Evolutionary conservation across 208 protist species (phyloP).

Genomic region (Trypanosoma lewisi): DNA sequence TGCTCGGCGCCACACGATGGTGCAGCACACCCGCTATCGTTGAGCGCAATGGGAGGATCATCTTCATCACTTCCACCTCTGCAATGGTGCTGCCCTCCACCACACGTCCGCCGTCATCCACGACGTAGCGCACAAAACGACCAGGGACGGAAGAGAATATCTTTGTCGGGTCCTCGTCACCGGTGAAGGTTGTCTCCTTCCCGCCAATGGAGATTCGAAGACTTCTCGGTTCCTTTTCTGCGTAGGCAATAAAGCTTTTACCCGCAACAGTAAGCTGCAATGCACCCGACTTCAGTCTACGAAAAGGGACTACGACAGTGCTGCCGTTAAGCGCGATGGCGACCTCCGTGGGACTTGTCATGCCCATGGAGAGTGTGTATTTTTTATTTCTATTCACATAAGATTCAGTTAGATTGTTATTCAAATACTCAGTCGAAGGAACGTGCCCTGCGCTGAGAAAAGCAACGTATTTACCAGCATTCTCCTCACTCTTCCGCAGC

Average conservation of each 20-base stretch:
- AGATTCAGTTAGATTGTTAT: conserved; percentile 60
- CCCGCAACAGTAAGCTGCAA: conserved; percentile 73
- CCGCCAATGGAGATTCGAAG: conserved; percentile 91
- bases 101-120: conserved; percentile 91
- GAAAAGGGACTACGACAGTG: conserved; percentile 66
- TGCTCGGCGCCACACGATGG: conserved; percentile 77
- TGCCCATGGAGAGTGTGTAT: conserved; percentile 69
- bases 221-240: conserved; percentile 89
- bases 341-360: conserved; percentile 50
- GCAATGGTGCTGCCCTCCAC: conserved; percentile 86
- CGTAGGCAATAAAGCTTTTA: conserved; percentile 89
- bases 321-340: conserved; percentile 77
- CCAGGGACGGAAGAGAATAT: conserved; percentile 92
- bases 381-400: conserved; percentile 74
- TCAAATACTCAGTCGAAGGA: conserved; percentile 71
- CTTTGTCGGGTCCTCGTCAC: conserved; percentile 95
- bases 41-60: conserved; percentile 93
- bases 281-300: conserved; percentile 77
- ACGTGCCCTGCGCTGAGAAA: conserved; percentile 85
- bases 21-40: conserved; percentile 77
- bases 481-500: conserved; percentile 44
- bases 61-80: conserved; percentile 99
- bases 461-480: conserved; percentile 60
- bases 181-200: conserved; percentile 89
- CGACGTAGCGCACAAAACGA: conserved; percentile 95